phyloP scores from a whole-genome alignment of 805 yeast species.

The Brettanomyces naardenensis region DNA sequence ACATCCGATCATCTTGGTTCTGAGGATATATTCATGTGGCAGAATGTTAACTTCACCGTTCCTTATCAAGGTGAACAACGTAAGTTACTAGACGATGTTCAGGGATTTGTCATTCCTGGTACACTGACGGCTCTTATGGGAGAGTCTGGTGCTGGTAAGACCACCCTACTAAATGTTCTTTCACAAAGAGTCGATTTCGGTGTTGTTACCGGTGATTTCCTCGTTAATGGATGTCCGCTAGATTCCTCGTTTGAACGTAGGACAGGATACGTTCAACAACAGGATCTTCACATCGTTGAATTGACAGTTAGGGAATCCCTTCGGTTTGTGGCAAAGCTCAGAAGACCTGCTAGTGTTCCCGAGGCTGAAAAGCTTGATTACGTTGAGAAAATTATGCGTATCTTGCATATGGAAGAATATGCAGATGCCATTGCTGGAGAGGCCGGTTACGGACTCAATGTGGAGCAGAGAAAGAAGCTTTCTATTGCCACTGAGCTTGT shows the following conservation, averaged over 20 bases:
- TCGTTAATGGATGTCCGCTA: conserved; percentile 43
- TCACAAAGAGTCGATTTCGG: conserved; percentile 46
- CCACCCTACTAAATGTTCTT: conserved; percentile 46
- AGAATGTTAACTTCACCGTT: conserved; percentile 49
- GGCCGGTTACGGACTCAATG: conserved; percentile 42
- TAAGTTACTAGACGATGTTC: conserved; percentile 34
- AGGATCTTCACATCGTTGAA: conserved; percentile 42
- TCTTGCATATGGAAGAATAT: conserved; percentile 34
- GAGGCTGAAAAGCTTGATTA: conserved; percentile 36
- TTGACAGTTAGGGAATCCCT: conserved; percentile 45
- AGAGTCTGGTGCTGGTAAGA: conserved; percentile 60
- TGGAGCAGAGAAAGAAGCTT: conserved; percentile 46
- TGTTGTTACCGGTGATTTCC: conserved; percentile 47
- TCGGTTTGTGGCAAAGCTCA: conserved; percentile 39
- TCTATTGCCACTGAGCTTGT: conserved; percentile 51
- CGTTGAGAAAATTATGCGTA: conserved; percentile 33
- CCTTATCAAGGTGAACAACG: conserved; percentile 34
- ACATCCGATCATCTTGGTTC: conserved; percentile 24
- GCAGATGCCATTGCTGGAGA: conserved; percentile 45
- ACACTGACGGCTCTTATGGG: conserved; percentile 56
- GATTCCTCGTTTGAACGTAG: conserved; percentile 43
- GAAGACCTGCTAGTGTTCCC: conserved; percentile 34
- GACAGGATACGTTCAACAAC: conserved; percentile 52
- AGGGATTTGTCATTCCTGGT: conserved; percentile 44
- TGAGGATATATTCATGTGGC: conserved; percentile 53